Base-by-base conservation (phyloP, 2,329 filamentous ascomycete species). In the Corinectria fuckeliana region DNA sequence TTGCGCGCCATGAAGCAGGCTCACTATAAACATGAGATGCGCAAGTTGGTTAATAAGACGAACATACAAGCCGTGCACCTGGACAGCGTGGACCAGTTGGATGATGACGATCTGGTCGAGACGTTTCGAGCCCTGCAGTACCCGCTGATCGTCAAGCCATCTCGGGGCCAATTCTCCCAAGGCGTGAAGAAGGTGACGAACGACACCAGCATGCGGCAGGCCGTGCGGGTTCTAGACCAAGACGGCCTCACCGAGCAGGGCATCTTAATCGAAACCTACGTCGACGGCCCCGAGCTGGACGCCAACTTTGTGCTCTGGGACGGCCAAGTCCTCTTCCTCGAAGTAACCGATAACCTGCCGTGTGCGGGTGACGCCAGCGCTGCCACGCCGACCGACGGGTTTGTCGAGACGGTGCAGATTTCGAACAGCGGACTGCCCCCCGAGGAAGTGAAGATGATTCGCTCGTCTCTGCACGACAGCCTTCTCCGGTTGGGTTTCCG, bases 281-380 rank as follows among this genome's bases (percentile, higher is more conserved):
- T 56, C 26, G 56, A 60, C 3, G 66, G 66, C 2, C 66, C 66
- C n/a, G 66, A 69, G 49, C 42, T 68, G 1, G 66, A 69, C 36
- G 56, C 49, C 20, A 69, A 69, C 56, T 53, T 69, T 21, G 64
- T 68, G 13, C 53, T 69, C 14, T 30, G 39, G 8, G 60, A 69
- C 30, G 66, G 66, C 0, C 25, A 69, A 39, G 26, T 69, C 10
- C 57, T 67, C 23, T 69, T 68, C 49, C 67, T 56, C 20, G 66
- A 67, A 41, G 48, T 58, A n/a, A 58, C 53, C 21, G 64, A 67
- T 11, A 63, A 67, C 26, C 52, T 64, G 18, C 64, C 64, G 13
- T 66, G 57, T 7, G 38, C 58, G 4, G 64, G 54, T 2, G 65
- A 67, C 25, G 21, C 36, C 26, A 60, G 57, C 34, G 54, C 50